These are phyloP conservation scores for Protomyces gravidus DNA, from an alignment of 1,139 yeast species.

Conservation along the genomic window DNA sequence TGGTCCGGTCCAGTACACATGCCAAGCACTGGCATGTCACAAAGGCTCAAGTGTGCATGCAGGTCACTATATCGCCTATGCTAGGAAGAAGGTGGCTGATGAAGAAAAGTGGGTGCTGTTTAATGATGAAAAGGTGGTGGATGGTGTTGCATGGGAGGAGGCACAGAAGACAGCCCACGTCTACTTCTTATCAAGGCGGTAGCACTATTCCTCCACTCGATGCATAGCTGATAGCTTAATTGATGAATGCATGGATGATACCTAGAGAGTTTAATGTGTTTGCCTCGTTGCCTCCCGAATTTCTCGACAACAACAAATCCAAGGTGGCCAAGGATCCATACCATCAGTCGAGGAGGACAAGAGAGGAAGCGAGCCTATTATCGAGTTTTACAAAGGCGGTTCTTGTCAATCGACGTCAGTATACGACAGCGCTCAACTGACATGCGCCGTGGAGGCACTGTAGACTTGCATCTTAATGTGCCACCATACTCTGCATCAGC, in stretches of 20 bases:
- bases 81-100: constrained; percentile 46
- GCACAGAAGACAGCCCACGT: constrained; percentile 56
- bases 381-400: too few relatives aligned
- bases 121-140: constrained; percentile 90
- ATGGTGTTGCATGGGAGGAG: constrained; percentile 56
- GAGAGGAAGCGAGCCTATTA: too few relatives aligned
- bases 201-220: too few relatives aligned
- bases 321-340: too few relatives aligned
- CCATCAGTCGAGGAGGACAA: too few relatives aligned
- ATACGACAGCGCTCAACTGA: too few relatives aligned
- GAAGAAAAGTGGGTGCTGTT: constrained; percentile 71
- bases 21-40: constrained; percentile 80
- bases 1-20: constrained; percentile 46
- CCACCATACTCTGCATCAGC: constrained; percentile 20
- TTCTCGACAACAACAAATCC: too few relatives aligned
- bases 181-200: constrained; percentile 40
- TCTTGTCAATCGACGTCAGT: too few relatives aligned
- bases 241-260: too few relatives aligned
- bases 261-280: too few relatives aligned
- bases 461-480: constrained; percentile 18
- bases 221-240: too few relatives aligned
- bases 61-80: constrained; percentile 90
- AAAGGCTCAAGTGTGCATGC: constrained; percentile 93
- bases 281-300: too few relatives aligned
- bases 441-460: constrained; percentile 20